These are phyloP conservation scores for Osmanthus fragrans DNA, from an alignment of 257 asterid genomes.

Conservation along the genomic window DNA sequence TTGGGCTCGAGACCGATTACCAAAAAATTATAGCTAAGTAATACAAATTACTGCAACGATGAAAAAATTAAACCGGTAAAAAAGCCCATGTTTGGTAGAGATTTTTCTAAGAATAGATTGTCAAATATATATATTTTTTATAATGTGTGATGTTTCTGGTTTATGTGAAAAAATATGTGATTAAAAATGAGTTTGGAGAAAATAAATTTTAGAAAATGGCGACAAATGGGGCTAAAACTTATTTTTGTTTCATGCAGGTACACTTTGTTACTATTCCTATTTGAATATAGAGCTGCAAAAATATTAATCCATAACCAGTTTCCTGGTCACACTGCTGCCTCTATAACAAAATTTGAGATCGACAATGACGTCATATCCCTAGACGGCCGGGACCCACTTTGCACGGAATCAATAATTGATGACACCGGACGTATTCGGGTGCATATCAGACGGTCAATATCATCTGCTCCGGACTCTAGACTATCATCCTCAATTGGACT, in stretches of 20 bases:
- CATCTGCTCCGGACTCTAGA: constrained; percentile 40
- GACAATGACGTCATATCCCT: constrained; percentile 71
- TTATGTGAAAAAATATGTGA: too few species aligned
- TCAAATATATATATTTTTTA: too few species aligned
- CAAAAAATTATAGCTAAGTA: neutral
- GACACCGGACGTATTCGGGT: constrained; percentile 56
- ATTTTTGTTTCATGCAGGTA: constrained; percentile 44
- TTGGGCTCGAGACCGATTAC: neutral
- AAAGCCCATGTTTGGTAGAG: too few species aligned
- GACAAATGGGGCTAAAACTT: neutral
- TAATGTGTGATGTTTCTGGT: too few species aligned
- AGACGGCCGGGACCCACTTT: constrained; percentile 71
- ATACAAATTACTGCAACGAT: too few species aligned
- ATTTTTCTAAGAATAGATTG: too few species aligned
- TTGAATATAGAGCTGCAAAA: constrained; percentile 70
- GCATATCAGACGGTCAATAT: constrained; percentile 68
- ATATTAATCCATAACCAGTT: constrained; percentile 54
- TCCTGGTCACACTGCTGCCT: constrained; percentile 65
- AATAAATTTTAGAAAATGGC: too few species aligned
- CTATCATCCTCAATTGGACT: constrained; percentile 54
- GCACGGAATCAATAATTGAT: constrained; percentile 65
- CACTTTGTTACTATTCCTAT: constrained; percentile 66
- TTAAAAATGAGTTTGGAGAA: neutral
- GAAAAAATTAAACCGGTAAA: too few species aligned
- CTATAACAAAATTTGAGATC: constrained; percentile 53